A percentile compares a stretch with the other conserved stretches of the same genome.
These are phyloP conservation scores for Cyamopsis tetragonoloba DNA, from an alignment of 306 rosid species.

Conservation along the genomic window DNA sequence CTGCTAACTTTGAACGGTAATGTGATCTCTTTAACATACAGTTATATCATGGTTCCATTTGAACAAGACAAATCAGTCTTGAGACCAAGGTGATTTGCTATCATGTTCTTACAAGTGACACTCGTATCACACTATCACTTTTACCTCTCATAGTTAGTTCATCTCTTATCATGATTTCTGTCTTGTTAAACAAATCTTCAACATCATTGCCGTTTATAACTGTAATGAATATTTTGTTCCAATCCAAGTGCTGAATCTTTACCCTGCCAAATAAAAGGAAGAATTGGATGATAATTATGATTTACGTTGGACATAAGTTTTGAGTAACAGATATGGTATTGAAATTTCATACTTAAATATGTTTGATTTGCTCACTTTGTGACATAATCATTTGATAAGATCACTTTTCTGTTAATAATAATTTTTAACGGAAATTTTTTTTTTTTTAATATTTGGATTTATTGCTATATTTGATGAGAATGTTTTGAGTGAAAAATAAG, in stretches of 20 bases:
- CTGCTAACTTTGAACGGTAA: constrained; percentile 12
- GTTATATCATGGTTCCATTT: background rate
- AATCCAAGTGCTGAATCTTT: background rate
- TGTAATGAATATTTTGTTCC: background rate
- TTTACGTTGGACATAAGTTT: constrained; percentile 3
- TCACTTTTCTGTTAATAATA: background rate
- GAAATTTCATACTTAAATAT: background rate
- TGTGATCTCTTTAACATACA: background rate
- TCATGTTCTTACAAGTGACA: background rate
- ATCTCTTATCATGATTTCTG: background rate
- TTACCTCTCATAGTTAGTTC: background rate
- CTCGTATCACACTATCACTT: background rate
- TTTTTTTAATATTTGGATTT: background rate
- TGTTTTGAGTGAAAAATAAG: background rate
- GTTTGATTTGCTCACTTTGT: background rate
- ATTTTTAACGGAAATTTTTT: background rate
- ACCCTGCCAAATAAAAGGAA: background rate
- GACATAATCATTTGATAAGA: background rate
- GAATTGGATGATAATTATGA: background rate
- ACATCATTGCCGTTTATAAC: background rate
- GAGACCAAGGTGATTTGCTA: no score
- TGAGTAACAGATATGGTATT: background rate
- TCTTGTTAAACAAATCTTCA: background rate
- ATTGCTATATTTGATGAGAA: background rate
- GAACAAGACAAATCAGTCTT: background rate